Conservation (phyloP, 2,329 filamentous ascomycete genomes). For the Chalara sp. region DNA sequence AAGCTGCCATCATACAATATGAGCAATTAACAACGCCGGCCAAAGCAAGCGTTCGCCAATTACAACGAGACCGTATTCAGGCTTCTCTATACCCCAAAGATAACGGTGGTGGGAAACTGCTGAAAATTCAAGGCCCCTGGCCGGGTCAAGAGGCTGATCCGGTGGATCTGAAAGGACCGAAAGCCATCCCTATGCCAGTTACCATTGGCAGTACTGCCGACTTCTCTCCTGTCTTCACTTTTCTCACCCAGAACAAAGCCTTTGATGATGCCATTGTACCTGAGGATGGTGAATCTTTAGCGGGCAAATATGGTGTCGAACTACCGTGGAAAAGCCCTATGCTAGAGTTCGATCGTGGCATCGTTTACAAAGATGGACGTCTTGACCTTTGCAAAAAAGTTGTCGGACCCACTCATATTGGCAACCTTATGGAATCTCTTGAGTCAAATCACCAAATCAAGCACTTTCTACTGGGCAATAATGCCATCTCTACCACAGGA, state of each 20-base stretch:
- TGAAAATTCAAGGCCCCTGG: conserved; percentile 14
- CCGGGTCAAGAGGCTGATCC: conserved; percentile 13
- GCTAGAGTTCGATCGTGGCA: conserved; percentile 10
- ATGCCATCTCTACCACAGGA: conserved; percentile 44
- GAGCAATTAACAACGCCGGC: conserved; percentile 3
- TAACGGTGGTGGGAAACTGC: conserved; percentile 2
- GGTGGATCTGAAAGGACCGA: conserved; percentile 13
- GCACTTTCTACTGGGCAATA: conserved; percentile 48
- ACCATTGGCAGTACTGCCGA: conserved; percentile 11
- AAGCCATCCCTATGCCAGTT: conserved; percentile 15
- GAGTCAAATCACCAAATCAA: conserved; percentile 39
- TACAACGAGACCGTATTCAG: neutral
- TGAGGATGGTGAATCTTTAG: neutral
- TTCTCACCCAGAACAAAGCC: conserved; percentile 6
- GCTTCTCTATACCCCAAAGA: conserved; percentile 1
- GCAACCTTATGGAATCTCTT: conserved; percentile 41
- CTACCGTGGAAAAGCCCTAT: conserved; percentile 2
- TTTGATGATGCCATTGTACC: neutral
- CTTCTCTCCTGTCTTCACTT: conserved; percentile 12
- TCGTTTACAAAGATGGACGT: conserved; percentile 42
- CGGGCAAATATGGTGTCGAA: neutral
- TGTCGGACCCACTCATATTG: conserved; percentile 44
- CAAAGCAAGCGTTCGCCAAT: conserved; percentile 9
- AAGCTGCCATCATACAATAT: conserved; percentile 9
- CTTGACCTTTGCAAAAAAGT: conserved; percentile 51